Evolutionary conservation across 257 asterid genomes (phyloP).

Genomic region (Nemophila menziesii): DNA sequence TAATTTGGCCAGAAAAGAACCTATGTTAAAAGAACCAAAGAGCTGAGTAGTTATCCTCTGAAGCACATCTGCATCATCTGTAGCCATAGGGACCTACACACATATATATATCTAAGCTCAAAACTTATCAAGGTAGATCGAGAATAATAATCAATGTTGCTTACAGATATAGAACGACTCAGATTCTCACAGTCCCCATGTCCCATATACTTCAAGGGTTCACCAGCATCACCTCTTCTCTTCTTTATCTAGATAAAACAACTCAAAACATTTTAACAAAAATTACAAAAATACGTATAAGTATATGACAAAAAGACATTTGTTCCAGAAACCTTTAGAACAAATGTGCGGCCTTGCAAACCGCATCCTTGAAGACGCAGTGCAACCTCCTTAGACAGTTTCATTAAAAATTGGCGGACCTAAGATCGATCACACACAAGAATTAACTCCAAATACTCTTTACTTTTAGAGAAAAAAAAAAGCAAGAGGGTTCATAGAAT

Average conservation of each 20-base stretch:
- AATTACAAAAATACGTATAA: too few species aligned
- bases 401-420: conserved; percentile 47
- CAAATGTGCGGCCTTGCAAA: conserved; percentile 68
- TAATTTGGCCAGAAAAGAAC: conserved; percentile 20
- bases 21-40: conserved; percentile 66
- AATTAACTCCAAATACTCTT: conserved; percentile 1
- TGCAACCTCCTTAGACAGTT: conserved; percentile 83
- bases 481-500: conserved; percentile 7
- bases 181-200: conserved; percentile 84
- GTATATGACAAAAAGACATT: neutral
- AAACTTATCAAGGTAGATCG: neutral
- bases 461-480: neutral
- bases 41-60: conserved; percentile 73
- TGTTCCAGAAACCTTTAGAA: conserved; percentile 55
- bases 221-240: conserved; percentile 70
- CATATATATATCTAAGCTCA: neutral
- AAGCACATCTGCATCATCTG: conserved; percentile 69
- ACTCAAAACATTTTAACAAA: neutral
- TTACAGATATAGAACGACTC: conserved; percentile 84
- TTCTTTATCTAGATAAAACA: conserved; percentile 58
- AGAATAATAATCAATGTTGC: conserved; percentile 10
- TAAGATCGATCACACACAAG: conserved; percentile 32
- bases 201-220: conserved; percentile 91
- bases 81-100: conserved; percentile 70
- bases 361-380: conserved; percentile 84